Evolutionary conservation across 2,329 filamentous ascomycete genomes (phyloP).

Genomic region (Pestalotiopsis sp.): DNA sequence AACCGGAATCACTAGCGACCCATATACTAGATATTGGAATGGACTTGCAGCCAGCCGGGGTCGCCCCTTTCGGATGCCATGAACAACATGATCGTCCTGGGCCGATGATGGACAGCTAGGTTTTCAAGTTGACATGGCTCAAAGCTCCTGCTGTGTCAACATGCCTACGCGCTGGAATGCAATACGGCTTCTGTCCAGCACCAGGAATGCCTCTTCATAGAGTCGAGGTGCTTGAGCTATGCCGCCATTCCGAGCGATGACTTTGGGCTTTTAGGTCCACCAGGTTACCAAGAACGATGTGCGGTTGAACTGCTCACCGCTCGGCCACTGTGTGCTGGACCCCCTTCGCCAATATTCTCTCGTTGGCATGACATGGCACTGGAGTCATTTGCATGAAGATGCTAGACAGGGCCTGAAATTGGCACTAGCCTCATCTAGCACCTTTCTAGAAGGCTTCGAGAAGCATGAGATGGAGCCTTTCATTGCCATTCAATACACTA

Average conservation of each 20-base stretch:
- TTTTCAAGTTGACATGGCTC: neutral
- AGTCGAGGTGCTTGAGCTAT: neutral
- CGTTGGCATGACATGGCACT: constrained; percentile 1
- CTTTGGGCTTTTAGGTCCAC: neutral
- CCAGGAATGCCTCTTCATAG: neutral
- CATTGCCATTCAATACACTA: neutral
- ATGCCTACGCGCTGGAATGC: neutral
- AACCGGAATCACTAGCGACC: neutral
- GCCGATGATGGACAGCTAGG: neutral
- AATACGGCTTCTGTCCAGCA: neutral
- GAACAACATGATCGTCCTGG: neutral
- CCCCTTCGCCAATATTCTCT: neutral
- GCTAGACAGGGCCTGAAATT: constrained; percentile 15
- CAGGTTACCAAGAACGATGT: neutral
- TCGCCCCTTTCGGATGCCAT: neutral
- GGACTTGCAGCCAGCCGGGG: neutral
- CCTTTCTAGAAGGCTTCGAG: constrained; percentile 18
- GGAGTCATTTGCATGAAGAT: constrained; percentile 11
- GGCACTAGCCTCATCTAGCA: constrained; percentile 15
- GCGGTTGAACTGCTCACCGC: neutral
- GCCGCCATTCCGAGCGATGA: neutral
- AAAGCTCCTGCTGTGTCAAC: neutral
- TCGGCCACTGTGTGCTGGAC: neutral
- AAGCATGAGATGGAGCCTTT: constrained; percentile 11
- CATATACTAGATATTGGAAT: neutral